Percentiles rank a stretch among this genome's conserved stretches.
These are phyloP conservation scores for Fusarium sp. DNA, from an alignment of 2,329 filamentous ascomycete species.

Conservation along the genomic window DNA sequence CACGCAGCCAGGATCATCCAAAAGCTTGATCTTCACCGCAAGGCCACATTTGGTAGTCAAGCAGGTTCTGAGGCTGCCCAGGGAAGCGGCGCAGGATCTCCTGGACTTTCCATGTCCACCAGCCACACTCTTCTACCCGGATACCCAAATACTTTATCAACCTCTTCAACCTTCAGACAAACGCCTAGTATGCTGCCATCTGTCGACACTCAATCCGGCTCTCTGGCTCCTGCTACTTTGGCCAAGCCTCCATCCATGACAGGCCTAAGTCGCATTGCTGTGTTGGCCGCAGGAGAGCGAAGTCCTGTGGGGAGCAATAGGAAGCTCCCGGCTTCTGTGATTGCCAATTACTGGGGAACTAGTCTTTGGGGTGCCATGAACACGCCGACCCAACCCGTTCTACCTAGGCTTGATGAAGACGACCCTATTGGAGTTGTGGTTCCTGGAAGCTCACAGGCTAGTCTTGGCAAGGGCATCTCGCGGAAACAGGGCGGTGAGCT, in stretches of 20 bases:
- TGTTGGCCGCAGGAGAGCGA: slow-evolving; percentile 80
- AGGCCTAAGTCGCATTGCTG: slow-evolving; percentile 83
- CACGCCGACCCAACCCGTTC: slow-evolving; percentile 42
- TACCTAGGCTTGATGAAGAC: slow-evolving; percentile 49
- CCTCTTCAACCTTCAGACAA: slow-evolving; percentile 43
- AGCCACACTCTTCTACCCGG: slow-evolving; percentile 81
- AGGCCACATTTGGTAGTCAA: slow-evolving; percentile 65
- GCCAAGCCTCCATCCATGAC: slow-evolving; percentile 85
- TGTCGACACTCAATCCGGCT: slow-evolving; percentile 62
- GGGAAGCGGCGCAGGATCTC: slow-evolving; percentile 53
- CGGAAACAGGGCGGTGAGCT: slow-evolving; percentile 55
- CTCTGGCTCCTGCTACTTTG: slow-evolving; percentile 80
- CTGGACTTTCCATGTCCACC: slow-evolving; percentile 83
- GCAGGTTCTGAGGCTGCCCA: slow-evolving; percentile 51
- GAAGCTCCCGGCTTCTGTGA: slow-evolving; percentile 80
- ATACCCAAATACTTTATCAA: slow-evolving; percentile 49
- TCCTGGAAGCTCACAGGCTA: slow-evolving; percentile 44
- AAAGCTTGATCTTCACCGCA: slow-evolving; percentile 88
- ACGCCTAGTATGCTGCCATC: slow-evolving; percentile 47
- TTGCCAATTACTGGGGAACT: slow-evolving; percentile 95
- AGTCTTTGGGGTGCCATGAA: slow-evolving; percentile 69
- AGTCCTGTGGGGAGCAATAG: slow-evolving; percentile 71
- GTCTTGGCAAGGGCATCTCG: slow-evolving; percentile 44
- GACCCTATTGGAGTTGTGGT: slow-evolving; percentile 54
- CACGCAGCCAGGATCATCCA: slow-evolving; percentile 90